Evolutionary conservation across 257 asterid genomes (phyloP).

Genomic region (Capsicum baccatum): DNA sequence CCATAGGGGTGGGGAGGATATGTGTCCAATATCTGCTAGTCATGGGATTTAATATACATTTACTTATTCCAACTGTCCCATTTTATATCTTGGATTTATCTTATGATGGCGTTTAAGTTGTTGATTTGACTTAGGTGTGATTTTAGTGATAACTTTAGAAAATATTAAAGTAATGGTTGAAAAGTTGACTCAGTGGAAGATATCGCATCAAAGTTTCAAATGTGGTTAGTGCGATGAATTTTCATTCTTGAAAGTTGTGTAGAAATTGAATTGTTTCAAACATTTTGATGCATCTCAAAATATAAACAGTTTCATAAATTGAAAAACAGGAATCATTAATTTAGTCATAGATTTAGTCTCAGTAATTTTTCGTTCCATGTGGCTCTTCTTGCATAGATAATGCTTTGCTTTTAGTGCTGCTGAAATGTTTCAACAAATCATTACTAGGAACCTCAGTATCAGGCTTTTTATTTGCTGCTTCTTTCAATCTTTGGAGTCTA

Average conservation of each 20-base stretch:
- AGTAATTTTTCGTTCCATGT: not conserved
- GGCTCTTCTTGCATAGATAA: not conserved
- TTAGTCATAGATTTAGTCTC: too few relatives aligned
- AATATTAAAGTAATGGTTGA: not conserved
- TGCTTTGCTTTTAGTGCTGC: not conserved
- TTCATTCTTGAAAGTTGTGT: constrained; percentile 13
- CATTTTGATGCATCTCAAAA: constrained; percentile 22
- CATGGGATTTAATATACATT: not conserved
- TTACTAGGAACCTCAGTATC: not conserved
- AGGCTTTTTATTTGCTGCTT: not conserved
- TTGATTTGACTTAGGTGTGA: not conserved
- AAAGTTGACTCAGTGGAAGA: not conserved
- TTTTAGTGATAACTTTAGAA: not conserved
- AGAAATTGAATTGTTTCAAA: not conserved
- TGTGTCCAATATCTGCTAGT: not conserved
- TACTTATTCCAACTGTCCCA: not conserved
- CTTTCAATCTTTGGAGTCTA: constrained; percentile 12
- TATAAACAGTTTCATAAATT: constrained; percentile 3
- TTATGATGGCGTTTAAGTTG: not conserved
- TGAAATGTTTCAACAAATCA: constrained; percentile 3
- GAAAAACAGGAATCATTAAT: not conserved
- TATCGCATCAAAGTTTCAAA: not conserved
- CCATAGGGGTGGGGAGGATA: not conserved
- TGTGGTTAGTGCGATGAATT: not conserved
- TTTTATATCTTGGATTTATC: not conserved